Conservation (phyloP, 768 basidiomycete genomes). For the Strobilomyces echinocephalus region DNA sequence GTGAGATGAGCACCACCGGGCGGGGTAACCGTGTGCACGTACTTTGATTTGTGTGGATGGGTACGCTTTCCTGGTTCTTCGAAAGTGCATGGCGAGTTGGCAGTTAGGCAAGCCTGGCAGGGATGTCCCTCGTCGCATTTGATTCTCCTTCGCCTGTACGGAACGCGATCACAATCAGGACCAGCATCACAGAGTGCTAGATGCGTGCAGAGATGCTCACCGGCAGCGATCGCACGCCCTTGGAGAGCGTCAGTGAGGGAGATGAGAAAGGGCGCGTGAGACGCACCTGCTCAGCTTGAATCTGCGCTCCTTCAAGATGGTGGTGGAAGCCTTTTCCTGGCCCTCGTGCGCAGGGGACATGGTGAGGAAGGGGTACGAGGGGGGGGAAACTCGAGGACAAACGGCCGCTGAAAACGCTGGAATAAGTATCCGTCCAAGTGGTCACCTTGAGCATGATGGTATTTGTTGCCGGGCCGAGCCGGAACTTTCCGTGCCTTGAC, state of each 20-base stretch:
- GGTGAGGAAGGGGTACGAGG: conserved; percentile 3
- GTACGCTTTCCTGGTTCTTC: conserved; percentile 84
- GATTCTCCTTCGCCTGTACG: conserved; percentile 67
- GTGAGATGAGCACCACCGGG: conserved; percentile 6
- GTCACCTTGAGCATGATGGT: conserved; percentile 5
- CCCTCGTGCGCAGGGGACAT: conserved; percentile 32
- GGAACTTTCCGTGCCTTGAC: conserved; percentile 20
- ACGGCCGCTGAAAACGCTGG: conserved; percentile 1
- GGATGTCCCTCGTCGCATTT: conserved; percentile 89
- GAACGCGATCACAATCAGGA: neutral
- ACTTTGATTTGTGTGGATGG: conserved; percentile 88
- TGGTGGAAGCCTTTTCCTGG: conserved; percentile 43
- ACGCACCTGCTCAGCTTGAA: conserved; percentile 83
- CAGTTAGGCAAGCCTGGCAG: conserved; percentile 82
- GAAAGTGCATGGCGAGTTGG: conserved; percentile 78
- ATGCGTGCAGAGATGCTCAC: conserved; percentile 42
- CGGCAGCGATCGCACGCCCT: conserved; percentile 91
- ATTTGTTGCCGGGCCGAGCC: conserved; percentile 24
- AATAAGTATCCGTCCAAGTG: conserved; percentile 28
- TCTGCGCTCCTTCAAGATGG: conserved; percentile 70
- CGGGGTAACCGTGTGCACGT: conserved; percentile 27
- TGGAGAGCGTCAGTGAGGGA: conserved; percentile 10
- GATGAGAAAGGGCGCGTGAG: neutral
- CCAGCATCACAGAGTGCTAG: neutral
- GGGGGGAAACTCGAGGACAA: conserved; percentile 8